Percentiles rank a stretch among this genome's conserved stretches.
phyloP scores from a whole-genome alignment of 2,329 filamentous ascomycete species.

The Dothistroma pini region DNA sequence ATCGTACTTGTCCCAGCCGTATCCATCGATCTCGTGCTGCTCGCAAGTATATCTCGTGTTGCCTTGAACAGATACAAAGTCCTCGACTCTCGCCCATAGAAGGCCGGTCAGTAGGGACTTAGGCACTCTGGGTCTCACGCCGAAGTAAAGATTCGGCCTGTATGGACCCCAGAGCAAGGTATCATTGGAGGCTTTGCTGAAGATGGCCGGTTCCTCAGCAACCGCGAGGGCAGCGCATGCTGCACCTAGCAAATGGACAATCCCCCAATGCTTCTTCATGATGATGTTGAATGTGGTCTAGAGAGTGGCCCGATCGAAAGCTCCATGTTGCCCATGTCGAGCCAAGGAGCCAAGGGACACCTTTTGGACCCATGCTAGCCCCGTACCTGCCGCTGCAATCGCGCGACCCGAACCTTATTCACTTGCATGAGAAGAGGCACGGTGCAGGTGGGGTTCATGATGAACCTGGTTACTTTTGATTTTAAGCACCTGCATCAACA shows the following conservation, averaged over 20 bases:
- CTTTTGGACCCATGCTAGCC: background rate
- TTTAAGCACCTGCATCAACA: background rate
- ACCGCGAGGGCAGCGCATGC: slow-evolving; percentile 21
- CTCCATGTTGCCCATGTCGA: background rate
- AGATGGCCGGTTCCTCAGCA: slow-evolving; percentile 27
- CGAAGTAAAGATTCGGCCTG: slow-evolving; percentile 90
- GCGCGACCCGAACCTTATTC: background rate
- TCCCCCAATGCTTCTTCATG: slow-evolving; percentile 25
- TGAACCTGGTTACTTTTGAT: background rate
- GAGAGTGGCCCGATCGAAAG: background rate
- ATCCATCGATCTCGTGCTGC: slow-evolving; percentile 91
- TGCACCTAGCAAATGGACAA: slow-evolving; percentile 24
- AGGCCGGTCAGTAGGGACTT: slow-evolving; percentile 78
- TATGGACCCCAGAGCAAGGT: slow-evolving; percentile 96
- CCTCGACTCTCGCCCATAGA: slow-evolving; percentile 84
- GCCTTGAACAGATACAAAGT: slow-evolving; percentile 68
- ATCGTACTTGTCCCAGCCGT: slow-evolving; percentile 98
- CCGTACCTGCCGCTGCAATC: background rate
- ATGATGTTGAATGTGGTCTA: slow-evolving; percentile 4
- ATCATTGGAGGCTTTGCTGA: slow-evolving; percentile 61
- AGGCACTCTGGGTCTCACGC: slow-evolving; percentile 75
- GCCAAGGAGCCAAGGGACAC: background rate
- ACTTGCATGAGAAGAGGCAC: too few species aligned
- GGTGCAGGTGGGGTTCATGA: background rate
- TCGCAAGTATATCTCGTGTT: slow-evolving; percentile 93